Base-by-base conservation (phyloP, 192 early-diverging fungal genomes). In the Rhizophagus clarus region DNA sequence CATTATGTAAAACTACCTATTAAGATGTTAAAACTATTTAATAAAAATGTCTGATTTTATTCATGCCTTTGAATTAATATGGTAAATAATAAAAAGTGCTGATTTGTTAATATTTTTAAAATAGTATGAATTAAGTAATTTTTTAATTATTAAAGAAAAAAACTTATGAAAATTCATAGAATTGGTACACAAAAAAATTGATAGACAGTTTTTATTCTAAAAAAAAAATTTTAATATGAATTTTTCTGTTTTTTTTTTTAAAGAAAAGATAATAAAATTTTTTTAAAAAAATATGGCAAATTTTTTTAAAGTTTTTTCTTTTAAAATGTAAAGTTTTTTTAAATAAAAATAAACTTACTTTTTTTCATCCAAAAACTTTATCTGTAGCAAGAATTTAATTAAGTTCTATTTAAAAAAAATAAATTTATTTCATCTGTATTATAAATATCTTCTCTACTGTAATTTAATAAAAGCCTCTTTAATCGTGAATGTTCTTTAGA, bases 21-120 rank as follows among this genome's bases (percentile, higher is more conserved):
- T 6, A 66, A 68, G 60, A 42, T 61, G 24, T 24, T 66, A 10
- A 20, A 77, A 62, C 76, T 32, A 77, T 37, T 42, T 20, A 51
- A 66, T 20, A 29, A 62, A 77, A 22, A 77, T 77, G 12, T 77
- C 76, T 37, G 34, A 76, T 2, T n/a, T 5, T 3, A 76, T 76
- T 9, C 62, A 76, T 26, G 62, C 76, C 34, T 63, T 63, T 2
- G 37, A 67, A 34, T 77, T 77, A 6, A 22, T 7, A 62, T 37
- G 0, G 14, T 77, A 77, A 29, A 20, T 67, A 24, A 77, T 10
- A 49, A 32, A 62, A 31, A 76, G 74, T 3, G 31, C 1, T 17
- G 74, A 24, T 17, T n/a, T 22, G 29, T 77, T 14, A 64, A 22
- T 4, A 69, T 37, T 63, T 69, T 76, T 29, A 76, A 76, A 34